Evolutionary conservation across 768 basidiomycete genomes (phyloP), one percentile per base, ranked within the genome.

Genomic region (Boletus rex-veris): DNA sequence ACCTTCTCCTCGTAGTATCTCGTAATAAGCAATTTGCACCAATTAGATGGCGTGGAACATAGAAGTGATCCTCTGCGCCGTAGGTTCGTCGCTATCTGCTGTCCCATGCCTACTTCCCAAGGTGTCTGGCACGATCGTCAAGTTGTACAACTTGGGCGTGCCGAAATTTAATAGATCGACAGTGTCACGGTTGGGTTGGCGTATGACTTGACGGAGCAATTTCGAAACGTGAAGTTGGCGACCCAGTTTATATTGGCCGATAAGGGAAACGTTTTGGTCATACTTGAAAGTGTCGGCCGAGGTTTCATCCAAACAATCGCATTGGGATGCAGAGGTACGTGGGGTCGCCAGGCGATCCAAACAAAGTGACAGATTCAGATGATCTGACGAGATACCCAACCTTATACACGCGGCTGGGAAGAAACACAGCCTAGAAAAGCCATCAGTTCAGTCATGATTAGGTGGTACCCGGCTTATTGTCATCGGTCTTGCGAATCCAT

Each of bases 41-140:
- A 83, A 75, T 45, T 78, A 70, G 45, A 84, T 76, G 3, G 82
- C 83, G n/a, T 82, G 77, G 69, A 84, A 84, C 8, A 69, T 28
- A 83, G 66, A 10, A 69, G 21, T 21, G 21, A 21, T 21, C 21
- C 21, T 21, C 21, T 21, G 21, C 21, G 21, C 21, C 21, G 21
- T 21, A 21, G 21, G 21, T 3, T 21, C 21, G 3, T 21, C 21
- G 3, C 21, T 21, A 21, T 21, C 21, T 21, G 21, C 21, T 2
- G 21, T 21, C 21, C 3, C 21, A 21, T 21, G 21, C 2, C 21
- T 3, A 21, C 21, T 21, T 21, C 21, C 21, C 21, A 21, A 21
- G 21, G 21, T 21, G 21, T 21, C 21, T 21, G 21, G 3, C 21
- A 21, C 21, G 21, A 21, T 21, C 21, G 21, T 21, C 21, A 21